A percentile compares a stretch with the other conserved stretches of the same genome.
phyloP scores from a whole-genome alignment of 768 basidiomycete genomes.

The Tephrocybe rancida region DNA sequence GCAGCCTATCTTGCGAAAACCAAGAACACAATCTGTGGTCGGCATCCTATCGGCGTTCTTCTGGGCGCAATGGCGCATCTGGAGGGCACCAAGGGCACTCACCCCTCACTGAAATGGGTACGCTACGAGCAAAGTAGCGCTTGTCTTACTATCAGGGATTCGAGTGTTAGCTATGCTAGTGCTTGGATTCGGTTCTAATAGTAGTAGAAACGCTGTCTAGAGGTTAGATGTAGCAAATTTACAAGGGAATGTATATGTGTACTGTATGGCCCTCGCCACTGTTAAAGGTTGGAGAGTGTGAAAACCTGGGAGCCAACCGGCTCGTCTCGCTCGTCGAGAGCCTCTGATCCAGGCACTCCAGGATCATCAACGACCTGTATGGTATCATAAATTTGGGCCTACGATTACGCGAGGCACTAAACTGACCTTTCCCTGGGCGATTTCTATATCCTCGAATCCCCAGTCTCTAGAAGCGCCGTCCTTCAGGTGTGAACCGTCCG shows the following conservation, averaged over 20 bases:
- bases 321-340: slow-evolving; percentile 46
- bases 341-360: slow-evolving; percentile 70
- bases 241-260: neutral
- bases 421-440: slow-evolving; percentile 61
- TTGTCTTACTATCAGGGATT: slow-evolving; percentile 68
- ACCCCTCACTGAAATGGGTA: slow-evolving; percentile 72
- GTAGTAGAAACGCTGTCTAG: slow-evolving; percentile 15
- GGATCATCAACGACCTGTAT: slow-evolving; percentile 68
- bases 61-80: slow-evolving; percentile 73
- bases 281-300: slow-evolving; percentile 38
- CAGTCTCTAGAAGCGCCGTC: slow-evolving; percentile 69
- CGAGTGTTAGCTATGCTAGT: slow-evolving; percentile 97
- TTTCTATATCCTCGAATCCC: slow-evolving; percentile 78
- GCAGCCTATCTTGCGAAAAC: slow-evolving; percentile 69
- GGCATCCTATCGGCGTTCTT: slow-evolving; percentile 94
- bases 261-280: too few relatives aligned
- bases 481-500: slow-evolving; percentile 58
- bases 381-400: neutral
- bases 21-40: slow-evolving; percentile 95
- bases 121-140: slow-evolving; percentile 91
- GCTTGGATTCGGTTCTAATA: slow-evolving; percentile 79
- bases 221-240: slow-evolving; percentile 1
- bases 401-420: neutral
- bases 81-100: slow-evolving; percentile 39
- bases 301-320: slow-evolving; percentile 55